Evolutionary conservation across 1,284 basidiomycete genomes (phyloP), one percentile per base, ranked within the genome.

Genomic region (Trichosporon ovoides): DNA sequence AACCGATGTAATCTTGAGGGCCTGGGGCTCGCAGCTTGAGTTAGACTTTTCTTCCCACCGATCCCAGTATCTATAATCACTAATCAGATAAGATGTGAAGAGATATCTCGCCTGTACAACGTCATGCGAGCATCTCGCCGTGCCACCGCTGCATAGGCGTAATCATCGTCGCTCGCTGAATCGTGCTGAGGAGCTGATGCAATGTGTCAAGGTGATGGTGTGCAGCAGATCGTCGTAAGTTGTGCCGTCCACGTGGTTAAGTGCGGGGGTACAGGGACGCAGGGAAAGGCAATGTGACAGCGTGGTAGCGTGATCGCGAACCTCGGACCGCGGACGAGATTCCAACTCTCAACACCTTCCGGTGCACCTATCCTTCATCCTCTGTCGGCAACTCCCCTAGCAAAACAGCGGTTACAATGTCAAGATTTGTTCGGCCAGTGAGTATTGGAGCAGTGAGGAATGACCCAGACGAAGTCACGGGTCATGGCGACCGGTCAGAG

Each of bases 361-460:
- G 11, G 43, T 46, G 20, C 40, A 16, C 24, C 24, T 20, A 22
- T 31, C 43, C 22, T 48, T 48, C 22, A 22, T 48, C 43, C n/a
- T 16, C 28, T 11, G n/a, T 48, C n/a, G 3, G 43, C 24, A n/a
- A 4, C 43, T 18, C 24, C 14, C 14, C 43, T 22, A 28, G 43
- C 28, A 22, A 28, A 31, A 6, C 43, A 28, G 43, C 24, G 33
- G 53, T 40, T 37, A 66, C 36, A 52, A 82, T 81, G 82, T 82
- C 82, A 56, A 80, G 83, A 53, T 84, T 85, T 74, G 82, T 84
- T 22, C 79, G 83, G 38, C 77, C 82, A 7, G 73, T 74, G 54
- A 63, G 69, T 20, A 14, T 18, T 18, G 1, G 4, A 20, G n/a
- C 53, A 12, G 18, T 13, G 0, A 22, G 28, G 37, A 16, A 12